Percentiles rank a stretch among this genome's conserved stretches.
These are phyloP conservation scores for Copromyces sp. DNA, from an alignment of 495 filamentous ascomycete genomes.

Conservation along the genomic window DNA sequence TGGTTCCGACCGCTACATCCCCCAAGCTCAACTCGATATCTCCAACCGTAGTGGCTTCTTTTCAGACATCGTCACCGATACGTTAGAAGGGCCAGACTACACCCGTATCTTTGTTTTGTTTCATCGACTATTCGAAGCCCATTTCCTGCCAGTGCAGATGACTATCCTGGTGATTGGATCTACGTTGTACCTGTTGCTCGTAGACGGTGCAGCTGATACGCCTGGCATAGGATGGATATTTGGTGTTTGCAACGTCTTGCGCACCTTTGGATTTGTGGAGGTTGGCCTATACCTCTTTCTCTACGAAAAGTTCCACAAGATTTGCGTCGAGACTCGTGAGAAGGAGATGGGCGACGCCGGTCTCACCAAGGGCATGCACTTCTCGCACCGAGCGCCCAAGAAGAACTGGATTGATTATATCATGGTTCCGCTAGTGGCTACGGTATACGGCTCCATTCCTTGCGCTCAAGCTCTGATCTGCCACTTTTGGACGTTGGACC, in stretches of 20 bases:
- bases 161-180: conserved; percentile 51
- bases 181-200: conserved; percentile 41
- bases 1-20: conserved; percentile 35
- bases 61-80: conserved; percentile 37
- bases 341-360: conserved; percentile 54
- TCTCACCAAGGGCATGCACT: conserved; percentile 47
- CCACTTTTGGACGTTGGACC: conserved; percentile 55
- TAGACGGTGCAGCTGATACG: conserved; percentile 34
- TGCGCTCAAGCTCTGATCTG: conserved; percentile 51
- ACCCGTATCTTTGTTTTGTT: conserved; percentile 37
- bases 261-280: conserved; percentile 46
- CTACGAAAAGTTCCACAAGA: conserved; percentile 51
- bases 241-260: conserved; percentile 44
- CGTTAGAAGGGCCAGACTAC: conserved; percentile 34
- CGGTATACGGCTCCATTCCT: conserved; percentile 52
- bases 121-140: conserved; percentile 57
- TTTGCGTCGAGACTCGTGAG: conserved; percentile 46
- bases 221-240: conserved; percentile 45
- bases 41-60: conserved; percentile 36
- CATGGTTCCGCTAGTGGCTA: conserved; percentile 50
- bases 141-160: conserved; percentile 56
- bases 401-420: conserved; percentile 45
- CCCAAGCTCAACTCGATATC: conserved; percentile 31
- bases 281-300: conserved; percentile 50
- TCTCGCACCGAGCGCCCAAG: conserved; percentile 42